Conservation (phyloP, 257 asterid genomes). For the Solanum piurae region DNA sequence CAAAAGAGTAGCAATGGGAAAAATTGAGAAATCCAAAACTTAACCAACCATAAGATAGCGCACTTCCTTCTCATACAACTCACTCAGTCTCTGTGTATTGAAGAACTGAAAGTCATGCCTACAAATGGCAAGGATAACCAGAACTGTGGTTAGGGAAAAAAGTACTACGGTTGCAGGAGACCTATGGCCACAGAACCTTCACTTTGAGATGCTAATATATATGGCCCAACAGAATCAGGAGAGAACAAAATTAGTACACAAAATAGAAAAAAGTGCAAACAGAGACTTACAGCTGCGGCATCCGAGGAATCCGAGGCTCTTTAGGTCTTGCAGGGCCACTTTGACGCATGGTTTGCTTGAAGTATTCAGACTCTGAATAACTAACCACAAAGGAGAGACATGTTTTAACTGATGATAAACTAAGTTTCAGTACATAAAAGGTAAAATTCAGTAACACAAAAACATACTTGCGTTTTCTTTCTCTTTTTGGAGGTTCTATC, state of each 20-base stretch:
- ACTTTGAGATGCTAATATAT: not conserved
- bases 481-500: constrained; percentile 91
- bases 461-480: constrained; percentile 94
- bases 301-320: constrained; percentile 99
- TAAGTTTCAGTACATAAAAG: not conserved
- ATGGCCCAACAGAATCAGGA: not conserved
- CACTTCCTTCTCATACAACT: constrained; percentile 97
- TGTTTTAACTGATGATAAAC: not conserved
- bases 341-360: constrained; percentile 99
- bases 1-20: not conserved
- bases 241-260: not conserved
- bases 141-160: not conserved
- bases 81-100: constrained; percentile 88
- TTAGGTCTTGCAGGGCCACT: constrained; percentile 88
- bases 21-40: not conserved
- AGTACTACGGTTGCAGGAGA: not conserved
- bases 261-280: not conserved
- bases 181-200: not conserved
- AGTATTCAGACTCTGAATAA: constrained; percentile 94
- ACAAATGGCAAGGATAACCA: not conserved
- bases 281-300: constrained; percentile 84
- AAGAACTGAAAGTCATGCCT: constrained; percentile 99
- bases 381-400: constrained; percentile 18
- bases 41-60: constrained; percentile 86
- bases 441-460: not conserved